phyloP scores from a whole-genome alignment of 2,329 filamentous ascomycete species.

The Tolypocladium cylindrosporum region DNA sequence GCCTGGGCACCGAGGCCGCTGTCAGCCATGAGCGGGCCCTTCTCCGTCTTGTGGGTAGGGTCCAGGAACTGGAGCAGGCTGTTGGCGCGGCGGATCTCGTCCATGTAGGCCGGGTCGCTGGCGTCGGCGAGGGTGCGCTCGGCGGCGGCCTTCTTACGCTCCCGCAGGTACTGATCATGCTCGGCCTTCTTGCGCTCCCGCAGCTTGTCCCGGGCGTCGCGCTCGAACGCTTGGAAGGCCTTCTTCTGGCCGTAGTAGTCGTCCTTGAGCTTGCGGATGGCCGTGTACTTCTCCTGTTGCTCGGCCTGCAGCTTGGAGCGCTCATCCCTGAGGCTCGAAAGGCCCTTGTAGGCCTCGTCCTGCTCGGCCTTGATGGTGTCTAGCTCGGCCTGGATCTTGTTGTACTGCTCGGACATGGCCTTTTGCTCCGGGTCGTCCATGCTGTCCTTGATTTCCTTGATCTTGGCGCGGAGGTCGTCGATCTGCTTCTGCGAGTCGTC shows the following conservation, averaged over 20 bases:
- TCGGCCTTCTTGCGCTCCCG: constrained; percentile 75
- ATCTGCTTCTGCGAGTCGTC: constrained; percentile 83
- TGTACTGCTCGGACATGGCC: constrained; percentile 79
- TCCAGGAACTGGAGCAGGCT: constrained; percentile 87
- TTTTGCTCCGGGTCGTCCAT: constrained; percentile 88
- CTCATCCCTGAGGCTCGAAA: constrained; percentile 77
- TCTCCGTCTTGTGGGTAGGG: constrained; percentile 58
- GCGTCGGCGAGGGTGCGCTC: constrained; percentile 71
- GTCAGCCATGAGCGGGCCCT: constrained; percentile 51
- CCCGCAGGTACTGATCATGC: constrained; percentile 60
- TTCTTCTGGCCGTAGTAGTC: constrained; percentile 74
- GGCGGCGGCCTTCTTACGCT: constrained; percentile 66
- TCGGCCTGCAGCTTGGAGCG: constrained; percentile 72
- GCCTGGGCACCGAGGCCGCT: constrained; percentile 71
- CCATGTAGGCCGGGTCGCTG: constrained; percentile 77
- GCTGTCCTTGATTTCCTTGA: constrained; percentile 78
- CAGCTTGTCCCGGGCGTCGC: constrained; percentile 65
- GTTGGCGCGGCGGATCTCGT: constrained; percentile 85
- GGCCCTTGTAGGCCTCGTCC: constrained; percentile 80
- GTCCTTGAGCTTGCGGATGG: constrained; percentile 82
- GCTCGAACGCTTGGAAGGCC: constrained; percentile 75
- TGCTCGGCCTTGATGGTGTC: constrained; percentile 87
- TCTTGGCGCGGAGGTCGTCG: constrained; percentile 75
- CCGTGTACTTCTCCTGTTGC: constrained; percentile 76
- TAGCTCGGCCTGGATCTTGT: constrained; percentile 75